Base-by-base conservation (phyloP, 2,329 filamentous ascomycete genomes). In the Dactylellina haptotyla region DNA sequence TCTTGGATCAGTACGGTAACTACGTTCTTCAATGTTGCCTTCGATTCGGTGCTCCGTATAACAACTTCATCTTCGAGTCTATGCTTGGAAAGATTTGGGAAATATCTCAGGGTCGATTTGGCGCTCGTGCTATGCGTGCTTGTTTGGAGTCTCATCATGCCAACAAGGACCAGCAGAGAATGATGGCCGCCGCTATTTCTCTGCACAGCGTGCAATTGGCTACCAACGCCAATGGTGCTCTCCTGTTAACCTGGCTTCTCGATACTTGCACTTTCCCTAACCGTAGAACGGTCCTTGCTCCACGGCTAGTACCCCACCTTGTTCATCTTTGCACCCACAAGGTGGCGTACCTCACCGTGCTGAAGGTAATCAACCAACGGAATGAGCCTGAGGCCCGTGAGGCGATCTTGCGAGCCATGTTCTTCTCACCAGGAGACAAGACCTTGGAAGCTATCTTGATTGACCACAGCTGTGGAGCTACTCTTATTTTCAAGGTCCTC, bases 341-440 rank as follows among this genome's bases (percentile, higher is more conserved):
- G 84, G 94, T 99, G 64, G 95, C 95, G 0, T 98, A 98, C 79
- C 85, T 98, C 74, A 99, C 95, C 0, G 94, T 99, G 0, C 85
- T 99, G 67, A 99, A 99, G 84, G 93, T 98, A 56, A 96, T 99
- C 81, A 99, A 99, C 80, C 95, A 99, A 81, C 93, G 96, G 80
- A 91, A 93, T 32, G 95, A 99, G 82, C 86, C 91, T 0, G 94
- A 98, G 75, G 95, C 95, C 2, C 88, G 95, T 10, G 94, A 99
- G 79, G 90, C 87, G 51, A 92, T 99, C 39, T 84, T 98, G 41
- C 90, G 92, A 80, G 93, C 94, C 1, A 84, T 99, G 32, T 98
- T 99, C 85, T 96, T 97, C 82, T 93, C 91, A 6, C 87, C 88
- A 1, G 91, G 94, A 75, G 92, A 98, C 78, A 89, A 93, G 77